phyloP scores from a whole-genome alignment of 345 rosid species.

The Noccaea caerulescens region DNA sequence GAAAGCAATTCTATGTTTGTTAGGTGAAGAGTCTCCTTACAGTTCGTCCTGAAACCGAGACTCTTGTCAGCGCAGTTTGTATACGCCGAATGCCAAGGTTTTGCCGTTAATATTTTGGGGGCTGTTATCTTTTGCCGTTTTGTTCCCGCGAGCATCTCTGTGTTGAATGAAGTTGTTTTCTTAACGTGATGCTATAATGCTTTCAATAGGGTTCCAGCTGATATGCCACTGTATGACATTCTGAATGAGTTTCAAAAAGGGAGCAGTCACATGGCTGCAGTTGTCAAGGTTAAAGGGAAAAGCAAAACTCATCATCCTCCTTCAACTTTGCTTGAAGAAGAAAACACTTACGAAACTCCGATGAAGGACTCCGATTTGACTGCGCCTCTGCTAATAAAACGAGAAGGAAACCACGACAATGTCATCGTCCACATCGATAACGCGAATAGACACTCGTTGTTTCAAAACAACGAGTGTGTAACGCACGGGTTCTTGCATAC shows the following conservation, averaged over 20 bases:
- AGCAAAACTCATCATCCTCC: slow-evolving; percentile 53
- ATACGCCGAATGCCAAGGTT: slow-evolving; percentile 94
- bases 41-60: slow-evolving; percentile 98
- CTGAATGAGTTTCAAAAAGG: slow-evolving; percentile 98
- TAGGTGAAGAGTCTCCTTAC: slow-evolving; percentile 98
- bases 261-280: slow-evolving; percentile 99
- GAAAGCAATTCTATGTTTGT: background rate
- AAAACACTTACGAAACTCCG: slow-evolving; percentile 48
- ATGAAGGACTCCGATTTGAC: slow-evolving; percentile 53
- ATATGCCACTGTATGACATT: slow-evolving; percentile 97
- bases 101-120: background rate
- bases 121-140: slow-evolving; percentile 5
- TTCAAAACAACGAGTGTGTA: slow-evolving; percentile 46
- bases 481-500: slow-evolving; percentile 47
- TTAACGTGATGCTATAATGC: background rate
- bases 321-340: slow-evolving; percentile 55
- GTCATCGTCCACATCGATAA: slow-evolving; percentile 73
- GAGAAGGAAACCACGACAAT: slow-evolving; percentile 59
- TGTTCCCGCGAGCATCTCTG: background rate
- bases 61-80: slow-evolving; percentile 94
- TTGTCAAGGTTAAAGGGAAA: slow-evolving; percentile 81
- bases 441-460: slow-evolving; percentile 42
- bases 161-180: background rate
- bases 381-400: slow-evolving; percentile 66
- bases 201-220: slow-evolving; percentile 81